Evolutionary conservation across 2,329 filamentous ascomycete species (phyloP).

Genomic region (Aspergillus unguis): DNA sequence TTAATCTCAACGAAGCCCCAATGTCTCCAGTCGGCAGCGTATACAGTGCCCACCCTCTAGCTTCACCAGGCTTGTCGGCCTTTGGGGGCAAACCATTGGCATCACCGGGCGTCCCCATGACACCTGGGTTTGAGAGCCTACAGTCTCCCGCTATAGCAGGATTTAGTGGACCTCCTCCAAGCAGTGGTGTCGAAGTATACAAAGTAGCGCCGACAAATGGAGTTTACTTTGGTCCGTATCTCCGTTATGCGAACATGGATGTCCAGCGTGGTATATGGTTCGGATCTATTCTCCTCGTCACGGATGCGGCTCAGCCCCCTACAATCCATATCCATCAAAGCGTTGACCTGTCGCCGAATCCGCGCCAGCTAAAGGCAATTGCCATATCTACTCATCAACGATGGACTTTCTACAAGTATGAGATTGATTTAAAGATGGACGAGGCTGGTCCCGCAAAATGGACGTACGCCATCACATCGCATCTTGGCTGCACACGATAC

Average conservation of each 20-base stretch:
- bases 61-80: slow-evolving; percentile 63
- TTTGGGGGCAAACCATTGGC: slow-evolving; percentile 55
- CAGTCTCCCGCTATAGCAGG: slow-evolving; percentile 73
- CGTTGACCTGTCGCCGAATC: slow-evolving; percentile 86
- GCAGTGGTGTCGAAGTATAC: slow-evolving; percentile 88
- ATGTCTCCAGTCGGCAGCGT: slow-evolving; percentile 77
- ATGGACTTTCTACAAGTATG: slow-evolving; percentile 96
- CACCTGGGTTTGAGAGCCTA: slow-evolving; percentile 80
- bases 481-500: slow-evolving; percentile 95
- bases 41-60: slow-evolving; percentile 67
- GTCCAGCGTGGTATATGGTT: slow-evolving; percentile 86
- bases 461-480: slow-evolving; percentile 97
- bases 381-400: slow-evolving; percentile 85
- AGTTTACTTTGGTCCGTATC: slow-evolving; percentile 95
- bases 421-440: slow-evolving; percentile 84
- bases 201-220: slow-evolving; percentile 90
- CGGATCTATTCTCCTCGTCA: slow-evolving; percentile 89
- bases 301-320: slow-evolving; percentile 84
- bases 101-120: slow-evolving; percentile 79
- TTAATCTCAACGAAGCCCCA: slow-evolving; percentile 76
- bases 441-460: slow-evolving; percentile 75
- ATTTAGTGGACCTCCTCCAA: slow-evolving; percentile 83
- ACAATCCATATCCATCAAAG: slow-evolving; percentile 95
- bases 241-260: slow-evolving; percentile 97
- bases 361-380: slow-evolving; percentile 75